A percentile compares a stretch with the other conserved stretches of the same genome.
phyloP scores from a whole-genome alignment of 441 rosid genomes.

The Eutrema salsugineum region DNA sequence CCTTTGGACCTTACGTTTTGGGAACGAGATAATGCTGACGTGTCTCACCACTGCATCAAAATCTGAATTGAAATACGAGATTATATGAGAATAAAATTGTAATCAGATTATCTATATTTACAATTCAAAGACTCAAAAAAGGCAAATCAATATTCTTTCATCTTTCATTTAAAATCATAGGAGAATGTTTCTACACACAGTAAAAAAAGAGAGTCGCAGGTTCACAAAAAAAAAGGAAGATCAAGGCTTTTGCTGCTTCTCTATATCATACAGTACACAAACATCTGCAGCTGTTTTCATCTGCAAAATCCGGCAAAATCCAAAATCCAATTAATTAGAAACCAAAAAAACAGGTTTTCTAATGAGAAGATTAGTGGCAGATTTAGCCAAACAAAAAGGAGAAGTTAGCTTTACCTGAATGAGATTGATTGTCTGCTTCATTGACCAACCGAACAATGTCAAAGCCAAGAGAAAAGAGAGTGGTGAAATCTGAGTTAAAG shows the following conservation, averaged over 20 bases:
- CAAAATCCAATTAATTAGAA: neutral
- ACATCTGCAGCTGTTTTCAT: constrained; percentile 92
- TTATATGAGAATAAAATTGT: too few relatives aligned
- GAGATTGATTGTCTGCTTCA: constrained; percentile 74
- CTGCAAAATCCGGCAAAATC: constrained; percentile 38
- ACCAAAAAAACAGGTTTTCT: neutral
- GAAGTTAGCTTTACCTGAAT: constrained; percentile 60
- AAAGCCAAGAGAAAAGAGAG: constrained; percentile 56
- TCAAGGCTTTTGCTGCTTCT: constrained; percentile 60
- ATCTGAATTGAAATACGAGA: too few relatives aligned
- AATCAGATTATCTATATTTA: constrained; percentile 16
- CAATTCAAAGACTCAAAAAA: constrained; percentile 6
- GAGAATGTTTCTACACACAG: constrained; percentile 12
- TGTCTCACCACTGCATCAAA: constrained; percentile 10
- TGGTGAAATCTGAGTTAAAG: constrained; percentile 45
- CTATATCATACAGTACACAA: constrained; percentile 77
- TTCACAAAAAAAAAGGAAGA: neutral
- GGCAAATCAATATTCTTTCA: constrained; percentile 14
- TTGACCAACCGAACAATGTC: constrained; percentile 85
- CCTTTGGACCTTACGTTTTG: constrained; percentile 26
- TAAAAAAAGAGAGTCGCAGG: neutral
- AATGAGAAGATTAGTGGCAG: neutral
- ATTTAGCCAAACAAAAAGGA: neutral
- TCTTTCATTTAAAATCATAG: neutral
- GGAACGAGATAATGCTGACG: constrained; percentile 35